phyloP scores from a whole-genome alignment of 768 basidiomycete species.

The Serpula lacrymans region DNA sequence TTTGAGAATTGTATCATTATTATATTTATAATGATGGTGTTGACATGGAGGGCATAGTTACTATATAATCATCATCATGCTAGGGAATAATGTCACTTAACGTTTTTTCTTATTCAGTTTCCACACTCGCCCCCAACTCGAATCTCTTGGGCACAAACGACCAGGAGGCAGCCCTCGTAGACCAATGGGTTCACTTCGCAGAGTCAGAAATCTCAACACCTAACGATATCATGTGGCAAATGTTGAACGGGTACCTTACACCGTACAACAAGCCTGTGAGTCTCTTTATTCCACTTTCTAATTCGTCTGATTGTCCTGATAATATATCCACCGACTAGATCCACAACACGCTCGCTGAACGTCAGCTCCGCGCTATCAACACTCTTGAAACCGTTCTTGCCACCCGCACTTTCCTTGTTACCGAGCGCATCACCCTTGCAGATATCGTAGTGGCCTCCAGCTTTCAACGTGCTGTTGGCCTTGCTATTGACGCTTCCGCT shows the following conservation, averaged over 20 bases:
- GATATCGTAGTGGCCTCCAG: constrained; percentile 70
- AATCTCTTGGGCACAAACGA: constrained; percentile 65
- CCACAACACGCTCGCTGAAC: constrained; percentile 54
- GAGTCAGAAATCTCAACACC: constrained; percentile 58
- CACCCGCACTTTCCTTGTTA: constrained; percentile 85
- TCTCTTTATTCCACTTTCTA: constrained; percentile 6
- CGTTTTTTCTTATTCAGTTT: constrained; percentile 50
- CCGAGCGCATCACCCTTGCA: constrained; percentile 92
- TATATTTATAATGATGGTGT: constrained; percentile 40
- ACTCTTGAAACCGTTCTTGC: constrained; percentile 74
- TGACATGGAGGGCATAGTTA: not conserved
- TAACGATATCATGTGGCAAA: constrained; percentile 33
- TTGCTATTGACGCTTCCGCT: constrained; percentile 60
- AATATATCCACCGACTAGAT: constrained; percentile 35
- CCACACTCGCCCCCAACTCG: constrained; percentile 70
- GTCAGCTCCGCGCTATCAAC: constrained; percentile 52
- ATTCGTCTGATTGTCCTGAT: constrained; percentile 4
- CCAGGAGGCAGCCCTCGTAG: constrained; percentile 71
- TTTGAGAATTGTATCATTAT: constrained; percentile 32
- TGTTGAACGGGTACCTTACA: constrained; percentile 47
- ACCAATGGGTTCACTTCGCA: constrained; percentile 80
- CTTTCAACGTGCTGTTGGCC: constrained; percentile 50
- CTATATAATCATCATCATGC: constrained; percentile 1
- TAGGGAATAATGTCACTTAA: constrained; percentile 16
- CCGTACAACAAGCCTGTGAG: constrained; percentile 85